A percentile compares a stretch with the other conserved stretches of the same genome.
These are phyloP conservation scores for Emericellopsis cladophorae DNA, from an alignment of 2,329 filamentous ascomycete species.

Conservation along the genomic window DNA sequence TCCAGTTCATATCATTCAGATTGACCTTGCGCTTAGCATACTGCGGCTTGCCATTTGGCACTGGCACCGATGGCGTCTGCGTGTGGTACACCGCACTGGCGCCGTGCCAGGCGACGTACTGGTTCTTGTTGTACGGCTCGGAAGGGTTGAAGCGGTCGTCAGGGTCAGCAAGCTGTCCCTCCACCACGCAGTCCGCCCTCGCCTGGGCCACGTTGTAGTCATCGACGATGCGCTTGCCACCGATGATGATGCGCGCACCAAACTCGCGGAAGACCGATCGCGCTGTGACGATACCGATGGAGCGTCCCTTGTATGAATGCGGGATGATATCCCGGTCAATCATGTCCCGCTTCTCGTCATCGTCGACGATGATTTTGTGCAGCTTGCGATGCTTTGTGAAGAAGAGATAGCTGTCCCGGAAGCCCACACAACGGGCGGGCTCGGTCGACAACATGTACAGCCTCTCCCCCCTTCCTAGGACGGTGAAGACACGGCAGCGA, in stretches of 20 bases:
- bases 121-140: slow-evolving; percentile 94
- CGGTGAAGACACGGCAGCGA: slow-evolving; percentile 87
- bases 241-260: slow-evolving; percentile 85
- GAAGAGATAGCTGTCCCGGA: slow-evolving; percentile 96
- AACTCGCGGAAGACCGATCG: slow-evolving; percentile 96
- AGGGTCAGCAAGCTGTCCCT: slow-evolving; percentile 85
- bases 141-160: slow-evolving; percentile 67
- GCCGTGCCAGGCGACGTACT: slow-evolving; percentile 97
- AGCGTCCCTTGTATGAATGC: slow-evolving; percentile 95
- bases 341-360: slow-evolving; percentile 93
- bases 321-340: slow-evolving; percentile 93
- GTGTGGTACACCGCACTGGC: slow-evolving; percentile 94
- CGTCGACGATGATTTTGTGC: slow-evolving; percentile 95
- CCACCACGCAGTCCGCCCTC: slow-evolving; percentile 58
- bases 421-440: slow-evolving; percentile 89
- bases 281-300: slow-evolving; percentile 92
- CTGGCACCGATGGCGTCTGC: slow-evolving; percentile 61
- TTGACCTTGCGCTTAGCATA: slow-evolving; percentile 76
- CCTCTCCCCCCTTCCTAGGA: slow-evolving; percentile 68
- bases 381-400: slow-evolving; percentile 96
- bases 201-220: slow-evolving; percentile 78
- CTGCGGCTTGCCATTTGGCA: slow-evolving; percentile 63
- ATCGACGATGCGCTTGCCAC: slow-evolving; percentile 72
- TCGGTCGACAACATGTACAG: slow-evolving; percentile 99
- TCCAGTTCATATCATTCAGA: slow-evolving; percentile 92